phyloP scores from a whole-genome alignment of 176 grass and related monocot genomes.

The Paspalum notatum region DNA sequence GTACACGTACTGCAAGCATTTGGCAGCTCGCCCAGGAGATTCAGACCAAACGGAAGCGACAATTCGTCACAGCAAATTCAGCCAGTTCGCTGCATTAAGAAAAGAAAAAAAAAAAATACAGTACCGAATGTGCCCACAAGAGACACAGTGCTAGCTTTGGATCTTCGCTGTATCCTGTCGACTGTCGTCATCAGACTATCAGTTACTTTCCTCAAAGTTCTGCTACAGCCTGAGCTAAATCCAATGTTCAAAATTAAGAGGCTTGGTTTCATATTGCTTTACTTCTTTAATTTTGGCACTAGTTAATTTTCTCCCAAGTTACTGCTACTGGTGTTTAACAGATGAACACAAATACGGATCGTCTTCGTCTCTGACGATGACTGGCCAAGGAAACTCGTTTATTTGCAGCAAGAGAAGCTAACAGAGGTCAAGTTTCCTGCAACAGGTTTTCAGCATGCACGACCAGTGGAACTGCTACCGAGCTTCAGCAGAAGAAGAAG shows the following conservation, averaged over 20 bases:
- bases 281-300: too few relatives aligned
- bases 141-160: background rate
- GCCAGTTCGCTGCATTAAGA: background rate
- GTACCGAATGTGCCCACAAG: background rate
- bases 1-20: background rate
- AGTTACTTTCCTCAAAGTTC: background rate
- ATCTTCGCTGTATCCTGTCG: background rate
- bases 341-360: background rate
- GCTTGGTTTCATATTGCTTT: too few relatives aligned
- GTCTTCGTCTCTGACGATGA: background rate
- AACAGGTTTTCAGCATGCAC: constrained; percentile 84
- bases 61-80: background rate
- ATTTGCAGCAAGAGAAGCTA: background rate
- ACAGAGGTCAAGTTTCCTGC: background rate
- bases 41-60: background rate
- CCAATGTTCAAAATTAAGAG: background rate
- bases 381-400: background rate
- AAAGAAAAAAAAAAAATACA: background rate
- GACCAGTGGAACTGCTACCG: constrained; percentile 80
- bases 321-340: background rate
- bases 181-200: background rate
- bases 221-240: background rate
- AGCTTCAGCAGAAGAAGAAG: constrained; percentile 40
- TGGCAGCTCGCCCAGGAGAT: background rate
- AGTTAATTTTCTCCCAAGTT: background rate